Percentiles rank a stretch among this genome's conserved stretches.
Conservation (phyloP, 192 early-diverging fungal genomes). For the Umbelopsis ramanniana region DNA sequence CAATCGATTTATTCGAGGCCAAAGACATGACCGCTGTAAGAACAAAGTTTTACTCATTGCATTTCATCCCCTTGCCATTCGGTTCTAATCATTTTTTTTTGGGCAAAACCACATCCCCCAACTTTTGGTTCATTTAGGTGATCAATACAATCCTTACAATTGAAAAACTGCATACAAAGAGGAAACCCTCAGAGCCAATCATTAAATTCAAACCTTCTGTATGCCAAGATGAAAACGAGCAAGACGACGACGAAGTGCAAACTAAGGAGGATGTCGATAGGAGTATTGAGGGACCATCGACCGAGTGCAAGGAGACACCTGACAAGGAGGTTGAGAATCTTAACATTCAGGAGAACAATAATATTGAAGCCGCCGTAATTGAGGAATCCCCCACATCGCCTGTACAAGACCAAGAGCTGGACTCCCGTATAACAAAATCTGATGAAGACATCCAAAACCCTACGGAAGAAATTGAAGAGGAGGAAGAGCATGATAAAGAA, state of each 20-base stretch:
- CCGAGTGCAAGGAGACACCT: conserved; percentile 10
- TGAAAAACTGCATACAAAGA: conserved; percentile 56
- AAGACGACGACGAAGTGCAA: conserved; percentile 12
- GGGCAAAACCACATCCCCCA: neutral
- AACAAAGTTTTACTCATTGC: neutral
- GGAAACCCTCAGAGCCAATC: conserved; percentile 33
- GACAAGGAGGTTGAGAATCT: conserved; percentile 12
- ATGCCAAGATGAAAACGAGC: conserved; percentile 21
- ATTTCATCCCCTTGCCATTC: neutral
- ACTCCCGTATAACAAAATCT: neutral
- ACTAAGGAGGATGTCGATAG: conserved; percentile 20
- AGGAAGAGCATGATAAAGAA: neutral
- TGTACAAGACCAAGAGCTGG: conserved; percentile 5
- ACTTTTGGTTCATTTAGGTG: conserved; percentile 49
- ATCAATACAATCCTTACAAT: conserved; percentile 76
- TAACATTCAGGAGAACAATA: conserved; percentile 22
- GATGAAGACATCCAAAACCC: neutral
- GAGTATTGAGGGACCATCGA: conserved; percentile 21
- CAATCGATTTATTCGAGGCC: conserved; percentile 79
- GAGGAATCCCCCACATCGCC: neutral
- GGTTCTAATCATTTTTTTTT: neutral
- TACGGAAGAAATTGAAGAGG: neutral
- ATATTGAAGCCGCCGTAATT: neutral
- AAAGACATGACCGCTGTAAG: conserved; percentile 73
- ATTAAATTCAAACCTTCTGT: conserved; percentile 28